These are phyloP conservation scores for Fraxinus latifolia DNA, from an alignment of 305 asterid species.

Conservation along the genomic window DNA sequence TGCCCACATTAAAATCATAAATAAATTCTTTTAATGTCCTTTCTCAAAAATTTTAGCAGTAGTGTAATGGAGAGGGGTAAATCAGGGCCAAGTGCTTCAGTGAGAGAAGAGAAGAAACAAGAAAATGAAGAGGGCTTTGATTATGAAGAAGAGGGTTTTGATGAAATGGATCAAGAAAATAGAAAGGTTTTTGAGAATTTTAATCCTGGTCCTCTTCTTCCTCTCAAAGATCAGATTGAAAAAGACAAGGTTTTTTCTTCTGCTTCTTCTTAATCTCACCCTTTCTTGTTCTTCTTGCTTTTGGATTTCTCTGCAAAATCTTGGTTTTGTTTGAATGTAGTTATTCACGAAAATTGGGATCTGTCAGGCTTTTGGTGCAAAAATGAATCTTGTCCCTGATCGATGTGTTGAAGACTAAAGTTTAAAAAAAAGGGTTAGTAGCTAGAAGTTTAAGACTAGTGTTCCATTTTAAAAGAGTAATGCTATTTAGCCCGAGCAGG, in stretches of 20 bases:
- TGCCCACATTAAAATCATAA: not conserved
- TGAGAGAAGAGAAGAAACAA: slow-evolving; percentile 22
- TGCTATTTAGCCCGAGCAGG: too few relatives aligned
- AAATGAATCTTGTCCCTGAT: not conserved
- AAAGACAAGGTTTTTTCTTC: slow-evolving; percentile 56
- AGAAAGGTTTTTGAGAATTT: slow-evolving; percentile 36
- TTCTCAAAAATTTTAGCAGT: not conserved
- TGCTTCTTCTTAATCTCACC: not conserved
- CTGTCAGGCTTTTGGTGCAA: not conserved
- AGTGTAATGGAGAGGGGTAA: slow-evolving; percentile 33
- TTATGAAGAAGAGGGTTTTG: slow-evolving; percentile 24
- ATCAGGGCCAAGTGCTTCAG: slow-evolving; percentile 37
- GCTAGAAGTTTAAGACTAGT: not conserved
- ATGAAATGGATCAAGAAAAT: slow-evolving; percentile 20
- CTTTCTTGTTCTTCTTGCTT: not conserved
- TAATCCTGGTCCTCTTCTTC: slow-evolving; percentile 74
- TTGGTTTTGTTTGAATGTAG: slow-evolving; percentile 4
- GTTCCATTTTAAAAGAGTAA: not conserved
- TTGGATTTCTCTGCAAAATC: not conserved
- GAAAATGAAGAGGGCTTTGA: slow-evolving; percentile 21
- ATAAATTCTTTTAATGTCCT: slow-evolving; percentile 8
- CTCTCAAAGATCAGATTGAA: slow-evolving; percentile 72
- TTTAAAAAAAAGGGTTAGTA: too few relatives aligned
- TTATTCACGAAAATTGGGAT: not conserved
- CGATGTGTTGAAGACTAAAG: not conserved